A percentile compares a stretch with the other conserved stretches of the same genome.
Evolutionary conservation across 116 monocot genomes (phyloP).

Genomic region (Zostera marina): DNA sequence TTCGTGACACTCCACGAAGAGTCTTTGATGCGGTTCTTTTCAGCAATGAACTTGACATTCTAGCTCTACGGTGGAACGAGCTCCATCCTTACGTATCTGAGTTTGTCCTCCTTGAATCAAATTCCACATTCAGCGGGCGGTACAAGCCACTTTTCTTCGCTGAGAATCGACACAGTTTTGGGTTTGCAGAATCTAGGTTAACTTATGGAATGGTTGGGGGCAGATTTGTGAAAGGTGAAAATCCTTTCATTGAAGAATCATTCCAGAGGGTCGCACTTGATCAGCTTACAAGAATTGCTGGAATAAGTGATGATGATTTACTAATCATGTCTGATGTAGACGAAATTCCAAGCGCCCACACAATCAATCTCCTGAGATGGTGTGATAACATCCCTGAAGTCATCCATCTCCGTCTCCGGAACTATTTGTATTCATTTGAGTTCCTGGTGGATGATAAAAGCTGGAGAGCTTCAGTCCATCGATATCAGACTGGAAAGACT

Average conservation of each 20-base stretch:
- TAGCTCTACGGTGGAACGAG: constrained; percentile 18
- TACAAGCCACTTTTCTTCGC: constrained; percentile 16
- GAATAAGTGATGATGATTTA: constrained; percentile 17
- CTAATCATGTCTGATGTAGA: constrained; percentile 24
- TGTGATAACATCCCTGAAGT: constrained; percentile 54
- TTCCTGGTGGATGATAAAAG: constrained; percentile 57
- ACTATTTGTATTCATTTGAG: constrained; percentile 77
- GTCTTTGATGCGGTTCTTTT: constrained; percentile 23
- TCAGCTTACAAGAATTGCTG: constrained; percentile 15
- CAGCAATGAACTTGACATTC: constrained; percentile 22
- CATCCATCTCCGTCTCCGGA: constrained; percentile 60
- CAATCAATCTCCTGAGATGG: constrained; percentile 21
- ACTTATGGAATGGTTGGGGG: constrained; percentile 15
- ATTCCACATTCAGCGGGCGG: constrained; percentile 20
- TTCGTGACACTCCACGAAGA: constrained; percentile 11
- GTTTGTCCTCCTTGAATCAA: constrained; percentile 22
- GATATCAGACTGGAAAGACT: constrained; percentile 42
- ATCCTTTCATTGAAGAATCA: constrained; percentile 23
- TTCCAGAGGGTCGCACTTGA: constrained; percentile 16
- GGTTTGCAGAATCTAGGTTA: constrained; percentile 10
- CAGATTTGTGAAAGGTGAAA: constrained; percentile 11
- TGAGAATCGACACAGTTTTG: constrained; percentile 5
- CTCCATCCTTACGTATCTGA: constrained; percentile 14
- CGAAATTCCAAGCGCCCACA: constrained; percentile 24
- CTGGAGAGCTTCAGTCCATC: constrained; percentile 74